A percentile compares a stretch with the other conserved stretches of the same genome.
Conservation (phyloP, 352 stramenopile genomes). For the Phytopythium helicoides region DNA sequence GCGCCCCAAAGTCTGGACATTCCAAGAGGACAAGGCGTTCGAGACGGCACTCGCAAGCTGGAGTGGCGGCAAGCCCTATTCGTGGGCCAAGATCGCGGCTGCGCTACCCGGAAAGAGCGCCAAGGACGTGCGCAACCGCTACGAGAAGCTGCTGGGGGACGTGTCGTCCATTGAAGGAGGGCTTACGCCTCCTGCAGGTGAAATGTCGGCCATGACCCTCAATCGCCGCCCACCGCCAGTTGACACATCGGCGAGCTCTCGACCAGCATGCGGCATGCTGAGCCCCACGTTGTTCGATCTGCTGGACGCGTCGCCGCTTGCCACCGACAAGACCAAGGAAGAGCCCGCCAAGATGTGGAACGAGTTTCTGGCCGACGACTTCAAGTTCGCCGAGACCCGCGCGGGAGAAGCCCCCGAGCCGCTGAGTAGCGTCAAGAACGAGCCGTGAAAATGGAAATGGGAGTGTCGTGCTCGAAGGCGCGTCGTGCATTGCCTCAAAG, state of each 20-base stretch:
- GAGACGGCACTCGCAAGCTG: slow-evolving; percentile 70
- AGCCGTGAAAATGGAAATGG: too few species aligned
- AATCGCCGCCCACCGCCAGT: slow-evolving; percentile 2
- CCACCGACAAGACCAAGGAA: slow-evolving; percentile 16
- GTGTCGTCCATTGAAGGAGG: slow-evolving; percentile 59
- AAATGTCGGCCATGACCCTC: slow-evolving; percentile 5
- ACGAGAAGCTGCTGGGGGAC: slow-evolving; percentile 78
- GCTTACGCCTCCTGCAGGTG: not conserved
- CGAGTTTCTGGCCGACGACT: slow-evolving; percentile 70
- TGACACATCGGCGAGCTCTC: slow-evolving; percentile 8
- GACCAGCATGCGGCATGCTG: slow-evolving; percentile 35
- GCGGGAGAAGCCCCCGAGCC: slow-evolving; percentile 2
- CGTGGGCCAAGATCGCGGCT: slow-evolving; percentile 76
- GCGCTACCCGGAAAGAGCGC: slow-evolving; percentile 64
- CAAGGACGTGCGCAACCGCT: slow-evolving; percentile 68
- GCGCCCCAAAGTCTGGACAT: slow-evolving; percentile 60
- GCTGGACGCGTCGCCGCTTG: slow-evolving; percentile 24
- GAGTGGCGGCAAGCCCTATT: slow-evolving; percentile 55
- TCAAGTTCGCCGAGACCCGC: slow-evolving; percentile 52
- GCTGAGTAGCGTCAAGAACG: too few species aligned
- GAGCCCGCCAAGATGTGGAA: slow-evolving; percentile 45
- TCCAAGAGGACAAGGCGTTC: slow-evolving; percentile 82
- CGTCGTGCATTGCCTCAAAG: too few species aligned
- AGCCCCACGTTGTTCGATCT: slow-evolving; percentile 80
- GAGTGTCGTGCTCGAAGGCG: too few species aligned